Base-by-base conservation (phyloP, 2,329 filamentous ascomycete species). In the Cordyceps pruinosa region DNA sequence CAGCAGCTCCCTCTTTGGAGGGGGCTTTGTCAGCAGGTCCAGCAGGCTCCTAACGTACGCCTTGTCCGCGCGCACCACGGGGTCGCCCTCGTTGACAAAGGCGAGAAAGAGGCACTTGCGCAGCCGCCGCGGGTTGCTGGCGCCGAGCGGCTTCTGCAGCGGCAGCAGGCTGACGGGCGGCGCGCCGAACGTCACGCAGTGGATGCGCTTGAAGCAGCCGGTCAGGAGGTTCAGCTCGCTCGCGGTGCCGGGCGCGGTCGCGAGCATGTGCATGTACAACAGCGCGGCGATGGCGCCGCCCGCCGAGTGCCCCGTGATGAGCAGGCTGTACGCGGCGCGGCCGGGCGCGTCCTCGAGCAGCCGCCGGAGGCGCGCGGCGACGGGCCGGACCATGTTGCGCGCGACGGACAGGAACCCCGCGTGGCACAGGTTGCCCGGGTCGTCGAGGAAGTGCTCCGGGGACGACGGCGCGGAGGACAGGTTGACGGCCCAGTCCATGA, bases 401-500 rank as follows among this genome's bases (percentile, higher is more conserved):
- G 90, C 90, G 1, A 89, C 88, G 13, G 81, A 79, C 0, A 96
- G 76, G 63, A 95, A 96, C 0, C 90, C 90, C 1, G 87, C 79
- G 67, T 96, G 90, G 67, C 89, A 94, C 15, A 86, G 76, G 66
- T 95, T 95, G 17, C 82, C 84, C 0, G 78, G 70, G 63, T 95
- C 90, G 65, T 95, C 90, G 26, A 96, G 76, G 67, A 95, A 94
- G 1, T 81, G 82, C 0, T 66, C 68, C 0, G 90, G 89, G 1
- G 83, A 77, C 0, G 80, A 76, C 0, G 89, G 89, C 0, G 80
- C 83, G 1, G 82, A 82, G 50, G 88, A 83, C 55, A 94, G 79
- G 68, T 96, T 95, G 46, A 94, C 88, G 2, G 87, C 82, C 90
- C 90, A 96, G 72, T 96, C 90, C 75, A 88, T 84, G 63, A 94